Evolutionary conservation across 495 filamentous ascomycete genomes (phyloP), one percentile per base, ranked within the genome.

Genomic region (Achaetomiella virescens): DNA sequence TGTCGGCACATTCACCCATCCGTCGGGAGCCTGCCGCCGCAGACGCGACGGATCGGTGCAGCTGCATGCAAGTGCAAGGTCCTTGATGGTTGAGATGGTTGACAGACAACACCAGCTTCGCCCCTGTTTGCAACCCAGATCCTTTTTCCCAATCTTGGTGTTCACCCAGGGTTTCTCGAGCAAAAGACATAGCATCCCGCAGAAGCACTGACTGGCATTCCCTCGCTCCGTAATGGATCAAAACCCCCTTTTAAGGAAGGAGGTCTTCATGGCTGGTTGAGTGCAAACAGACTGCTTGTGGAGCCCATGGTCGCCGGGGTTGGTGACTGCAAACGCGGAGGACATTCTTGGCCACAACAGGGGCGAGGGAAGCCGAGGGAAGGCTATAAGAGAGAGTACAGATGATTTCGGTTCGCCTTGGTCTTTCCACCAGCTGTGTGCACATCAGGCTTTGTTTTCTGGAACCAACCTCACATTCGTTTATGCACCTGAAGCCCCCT

Each of bases 311-410:
- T 2, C 18, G 15, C 40, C 18, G 17, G 38, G 17, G 40, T 7
- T 36, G 6, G 37, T 2, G 3, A 11, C 24, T 11, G 17, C 24
- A 29, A 41, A 21, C 15, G 22, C 41, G 1, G 21, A 21, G 17
- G 7, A 20, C 2, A 17, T 12, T 22, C 20, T 6, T 2, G 14
- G 2, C 11, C 0, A 5, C 33, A 15, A 31, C 2, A 31, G 10
- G 24, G 22, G 6, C 5, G 6, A 3, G 11, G 2, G 2, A 27
- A 14, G 8, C 3, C n/a, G 14, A 20, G n/a, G 5, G 15, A 21
- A 49, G 29, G 41, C 20, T 58, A 58, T 46, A 58, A 52, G 48
- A 22, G 48, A 22, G 17, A 7, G 29, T 25, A 20, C 20, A 20
- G 40, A 25, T 31, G 40, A 17, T 3, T 15, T 57, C 37, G 14